Percentiles rank a stretch among this genome's conserved stretches.
Evolutionary conservation across 768 basidiomycete species (phyloP).

Genomic region (Mrakia gelida): DNA sequence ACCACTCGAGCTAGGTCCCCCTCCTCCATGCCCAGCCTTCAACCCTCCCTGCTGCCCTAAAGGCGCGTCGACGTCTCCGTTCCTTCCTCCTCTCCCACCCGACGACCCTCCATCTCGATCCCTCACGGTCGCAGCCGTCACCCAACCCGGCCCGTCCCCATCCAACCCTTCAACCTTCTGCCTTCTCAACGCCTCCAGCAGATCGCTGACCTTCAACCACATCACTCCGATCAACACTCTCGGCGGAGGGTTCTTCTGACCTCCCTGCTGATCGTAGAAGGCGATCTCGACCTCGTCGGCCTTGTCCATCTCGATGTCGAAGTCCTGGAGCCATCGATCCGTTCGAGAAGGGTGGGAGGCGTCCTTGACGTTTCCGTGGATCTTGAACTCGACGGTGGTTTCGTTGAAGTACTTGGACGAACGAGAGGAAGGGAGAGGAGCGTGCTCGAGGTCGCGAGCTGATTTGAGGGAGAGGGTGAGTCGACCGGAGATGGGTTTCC

Average conservation of each 20-base stretch:
- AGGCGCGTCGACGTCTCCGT: slow-evolving; percentile 17
- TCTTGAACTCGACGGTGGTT: slow-evolving; percentile 87
- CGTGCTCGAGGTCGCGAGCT: slow-evolving; percentile 92
- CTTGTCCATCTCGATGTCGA: slow-evolving; percentile 93
- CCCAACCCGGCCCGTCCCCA: slow-evolving; percentile 82
- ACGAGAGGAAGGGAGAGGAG: slow-evolving; percentile 67
- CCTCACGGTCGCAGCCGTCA: slow-evolving; percentile 61
- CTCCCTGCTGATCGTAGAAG: slow-evolving; percentile 81
- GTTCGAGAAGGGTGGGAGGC: slow-evolving; percentile 87
- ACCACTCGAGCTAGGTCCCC: slow-evolving; percentile 30
- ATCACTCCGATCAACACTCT: slow-evolving; percentile 68
- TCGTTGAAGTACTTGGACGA: slow-evolving; percentile 71
- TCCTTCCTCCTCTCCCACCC: slow-evolving; percentile 7
- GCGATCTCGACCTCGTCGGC: slow-evolving; percentile 97
- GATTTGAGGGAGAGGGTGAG: slow-evolving; percentile 81
- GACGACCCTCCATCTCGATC: slow-evolving; percentile 22
- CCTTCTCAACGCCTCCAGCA: slow-evolving; percentile 85
- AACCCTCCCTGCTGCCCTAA: slow-evolving; percentile 37
- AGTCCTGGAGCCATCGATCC: slow-evolving; percentile 97
- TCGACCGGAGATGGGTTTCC: slow-evolving; percentile 93
- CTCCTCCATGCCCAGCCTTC: slow-evolving; percentile 45
- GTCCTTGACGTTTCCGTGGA: slow-evolving; percentile 90
- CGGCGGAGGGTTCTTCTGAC: slow-evolving; percentile 61
- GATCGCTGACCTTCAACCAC: slow-evolving; percentile 89
- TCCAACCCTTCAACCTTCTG: slow-evolving; percentile 82